phyloP scores from a whole-genome alignment of 2,329 filamentous ascomycete species.

The Orbilia quercus region DNA sequence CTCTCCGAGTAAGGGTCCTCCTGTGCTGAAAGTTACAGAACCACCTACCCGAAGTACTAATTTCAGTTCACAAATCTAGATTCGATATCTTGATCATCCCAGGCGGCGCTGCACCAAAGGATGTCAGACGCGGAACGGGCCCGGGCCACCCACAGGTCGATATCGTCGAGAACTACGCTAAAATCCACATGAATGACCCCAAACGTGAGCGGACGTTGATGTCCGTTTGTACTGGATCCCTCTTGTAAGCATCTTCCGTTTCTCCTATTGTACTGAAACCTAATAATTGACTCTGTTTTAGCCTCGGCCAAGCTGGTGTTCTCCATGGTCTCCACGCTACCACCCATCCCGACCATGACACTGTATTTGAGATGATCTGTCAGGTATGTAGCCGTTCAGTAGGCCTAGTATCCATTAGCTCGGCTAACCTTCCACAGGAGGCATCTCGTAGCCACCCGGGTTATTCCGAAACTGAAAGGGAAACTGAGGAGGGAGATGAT shows the following conservation, averaged over 20 bases:
- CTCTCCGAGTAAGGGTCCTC: conserved; percentile 62
- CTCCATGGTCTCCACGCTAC: conserved; percentile 82
- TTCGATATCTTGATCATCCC: conserved; percentile 83
- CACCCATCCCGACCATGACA: conserved; percentile 82
- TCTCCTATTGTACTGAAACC: background rate
- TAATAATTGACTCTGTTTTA: background rate
- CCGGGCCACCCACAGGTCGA: conserved; percentile 69
- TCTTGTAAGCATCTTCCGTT: conserved; percentile 73
- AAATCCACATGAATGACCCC: conserved; percentile 82
- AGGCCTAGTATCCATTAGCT: too few species aligned
- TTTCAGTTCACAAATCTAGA: conserved; percentile 63
- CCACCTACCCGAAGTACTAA: background rate
- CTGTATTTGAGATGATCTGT: conserved; percentile 83
- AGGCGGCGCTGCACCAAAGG: conserved; percentile 77
- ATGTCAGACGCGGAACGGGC: conserved; percentile 62
- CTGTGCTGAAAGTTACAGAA: background rate
- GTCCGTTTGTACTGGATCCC: conserved; percentile 80
- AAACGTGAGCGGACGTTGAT: conserved; percentile 82
- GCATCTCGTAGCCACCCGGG: too few species aligned
- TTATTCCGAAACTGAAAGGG: too few species aligned
- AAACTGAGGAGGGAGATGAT: too few species aligned
- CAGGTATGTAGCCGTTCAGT: conserved; percentile 78
- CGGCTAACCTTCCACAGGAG: too few species aligned
- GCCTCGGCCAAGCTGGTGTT: conserved; percentile 67
- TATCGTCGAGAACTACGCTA: conserved; percentile 79